Conservation (phyloP, 2,329 filamentous ascomycete genomes). For the Tetracladium maxilliforme region DNA sequence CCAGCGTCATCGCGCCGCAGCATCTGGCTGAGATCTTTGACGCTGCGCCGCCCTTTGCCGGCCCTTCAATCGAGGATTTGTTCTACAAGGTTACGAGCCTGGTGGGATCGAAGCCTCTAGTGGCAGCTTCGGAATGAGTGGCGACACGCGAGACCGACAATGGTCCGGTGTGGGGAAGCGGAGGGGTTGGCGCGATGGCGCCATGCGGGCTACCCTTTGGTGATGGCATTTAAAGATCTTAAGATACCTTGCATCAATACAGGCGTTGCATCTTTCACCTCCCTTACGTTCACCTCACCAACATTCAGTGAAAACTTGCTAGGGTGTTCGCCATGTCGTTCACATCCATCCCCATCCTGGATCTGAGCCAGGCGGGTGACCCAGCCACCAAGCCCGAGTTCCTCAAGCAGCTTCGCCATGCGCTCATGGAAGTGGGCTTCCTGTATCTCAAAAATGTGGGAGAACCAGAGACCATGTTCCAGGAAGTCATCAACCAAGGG, state of each 20-base stretch:
- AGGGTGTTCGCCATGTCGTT: no score
- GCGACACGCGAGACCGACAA: constrained; percentile 3
- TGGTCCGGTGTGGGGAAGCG: no score
- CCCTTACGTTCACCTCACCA: neutral
- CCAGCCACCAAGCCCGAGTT: constrained; percentile 57
- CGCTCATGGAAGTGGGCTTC: constrained; percentile 77
- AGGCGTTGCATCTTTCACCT: no score
- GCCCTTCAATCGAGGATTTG: constrained; percentile 59
- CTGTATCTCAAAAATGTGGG: constrained; percentile 73
- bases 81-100: constrained; percentile 58
- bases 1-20: constrained; percentile 51
- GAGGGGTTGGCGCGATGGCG: no score
- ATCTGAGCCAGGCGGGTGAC: constrained; percentile 51
- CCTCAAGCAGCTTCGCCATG: constrained; percentile 54
- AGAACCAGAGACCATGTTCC: constrained; percentile 49
- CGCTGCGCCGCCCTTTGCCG: constrained; percentile 49
- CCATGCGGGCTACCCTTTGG: no score
- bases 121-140: no score
- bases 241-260: no score
- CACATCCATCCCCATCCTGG: constrained; percentile 61
- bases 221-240: no score
- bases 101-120: constrained; percentile 40
- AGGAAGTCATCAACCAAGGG: constrained; percentile 51
- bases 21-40: constrained; percentile 58
- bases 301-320: no score